Evolutionary conservation across 345 rosid genomes (phyloP).

Genomic region (Corchorus capsularis): DNA sequence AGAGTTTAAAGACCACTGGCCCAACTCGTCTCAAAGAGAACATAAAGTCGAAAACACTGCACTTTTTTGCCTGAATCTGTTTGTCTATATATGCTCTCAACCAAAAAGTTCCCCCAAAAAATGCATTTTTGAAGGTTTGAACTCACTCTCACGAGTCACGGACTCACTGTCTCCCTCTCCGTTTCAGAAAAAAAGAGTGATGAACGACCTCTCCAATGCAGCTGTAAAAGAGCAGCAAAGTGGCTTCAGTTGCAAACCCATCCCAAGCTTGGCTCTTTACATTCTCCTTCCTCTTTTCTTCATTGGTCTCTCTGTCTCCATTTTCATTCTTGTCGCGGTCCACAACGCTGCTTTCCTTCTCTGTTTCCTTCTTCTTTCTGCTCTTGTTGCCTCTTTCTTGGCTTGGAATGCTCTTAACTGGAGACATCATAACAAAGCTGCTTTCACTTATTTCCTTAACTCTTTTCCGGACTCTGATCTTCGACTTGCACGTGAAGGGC

Average conservation of each 20-base stretch:
- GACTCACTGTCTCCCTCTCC: background rate
- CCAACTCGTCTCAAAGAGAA: background rate
- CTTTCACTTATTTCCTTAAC: slow-evolving; percentile 35
- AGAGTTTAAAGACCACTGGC: background rate
- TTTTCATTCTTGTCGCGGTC: slow-evolving; percentile 48
- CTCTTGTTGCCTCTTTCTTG: slow-evolving; percentile 35
- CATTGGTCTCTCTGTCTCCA: slow-evolving; percentile 39
- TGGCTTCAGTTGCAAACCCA: slow-evolving; percentile 30
- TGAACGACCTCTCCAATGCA: slow-evolving; percentile 55
- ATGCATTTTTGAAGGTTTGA: background rate
- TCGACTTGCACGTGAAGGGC: slow-evolving; percentile 41
- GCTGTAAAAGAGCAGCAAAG: slow-evolving; percentile 37
- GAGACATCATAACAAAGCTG: slow-evolving; percentile 26
- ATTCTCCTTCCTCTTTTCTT: slow-evolving; percentile 34
- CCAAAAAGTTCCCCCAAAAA: background rate
- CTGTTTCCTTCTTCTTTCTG: slow-evolving; percentile 35
- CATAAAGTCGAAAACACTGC: background rate
- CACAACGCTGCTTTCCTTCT: slow-evolving; percentile 46
- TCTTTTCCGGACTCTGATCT: slow-evolving; percentile 60
- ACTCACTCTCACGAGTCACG: background rate
- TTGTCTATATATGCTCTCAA: background rate
- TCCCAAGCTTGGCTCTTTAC: slow-evolving; percentile 39
- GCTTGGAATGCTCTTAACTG: slow-evolving; percentile 45
- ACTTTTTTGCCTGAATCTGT: background rate
- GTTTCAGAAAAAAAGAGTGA: slow-evolving; percentile 31